phyloP scores from a whole-genome alignment of 2,329 filamentous ascomycete species.

The Penicillium sp. region DNA sequence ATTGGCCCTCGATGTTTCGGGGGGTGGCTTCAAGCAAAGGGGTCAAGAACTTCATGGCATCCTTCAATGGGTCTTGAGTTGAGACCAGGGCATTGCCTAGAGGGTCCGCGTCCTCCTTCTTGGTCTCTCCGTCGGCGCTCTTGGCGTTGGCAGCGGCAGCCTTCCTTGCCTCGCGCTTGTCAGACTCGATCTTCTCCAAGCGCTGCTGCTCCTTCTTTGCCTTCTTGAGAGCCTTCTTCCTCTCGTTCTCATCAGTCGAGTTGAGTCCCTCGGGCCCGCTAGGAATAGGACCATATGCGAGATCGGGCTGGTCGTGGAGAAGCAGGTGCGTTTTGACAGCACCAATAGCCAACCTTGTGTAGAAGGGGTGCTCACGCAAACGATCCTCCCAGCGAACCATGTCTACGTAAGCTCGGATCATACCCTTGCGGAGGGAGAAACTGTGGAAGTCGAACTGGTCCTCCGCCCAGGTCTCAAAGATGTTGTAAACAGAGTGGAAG shows the following conservation, averaged over 20 bases:
- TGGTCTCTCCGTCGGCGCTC: slow-evolving; percentile 57
- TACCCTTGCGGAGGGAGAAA: slow-evolving; percentile 95
- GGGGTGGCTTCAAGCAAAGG: slow-evolving; percentile 82
- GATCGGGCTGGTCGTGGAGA: slow-evolving; percentile 72
- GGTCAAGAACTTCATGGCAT: slow-evolving; percentile 81
- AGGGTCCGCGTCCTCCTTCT: slow-evolving; percentile 91
- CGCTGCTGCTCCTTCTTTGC: slow-evolving; percentile 77
- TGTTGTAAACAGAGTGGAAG: slow-evolving; percentile 82
- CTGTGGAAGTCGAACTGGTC: slow-evolving; percentile 99
- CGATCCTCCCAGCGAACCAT: slow-evolving; percentile 97
- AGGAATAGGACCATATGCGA: slow-evolving; percentile 60
- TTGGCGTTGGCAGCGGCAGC: slow-evolving; percentile 63
- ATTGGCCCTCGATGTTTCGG: slow-evolving; percentile 77
- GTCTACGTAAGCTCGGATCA: slow-evolving; percentile 90
- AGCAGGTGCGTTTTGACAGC: slow-evolving; percentile 79
- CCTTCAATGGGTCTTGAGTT: slow-evolving; percentile 78
- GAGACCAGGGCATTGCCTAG: slow-evolving; percentile 76
- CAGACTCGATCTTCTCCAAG: slow-evolving; percentile 75
- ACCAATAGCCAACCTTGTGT: slow-evolving; percentile 76
- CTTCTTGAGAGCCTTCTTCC: slow-evolving; percentile 88
- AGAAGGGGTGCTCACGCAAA: slow-evolving; percentile 90
- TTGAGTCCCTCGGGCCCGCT: slow-evolving; percentile 58
- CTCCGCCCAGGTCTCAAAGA: slow-evolving; percentile 97
- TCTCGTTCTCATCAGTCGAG: slow-evolving; percentile 60
- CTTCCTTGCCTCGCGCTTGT: slow-evolving; percentile 85